Conservation (phyloP, 495 filamentous ascomycete genomes). For the Podospora tetraspora region DNA sequence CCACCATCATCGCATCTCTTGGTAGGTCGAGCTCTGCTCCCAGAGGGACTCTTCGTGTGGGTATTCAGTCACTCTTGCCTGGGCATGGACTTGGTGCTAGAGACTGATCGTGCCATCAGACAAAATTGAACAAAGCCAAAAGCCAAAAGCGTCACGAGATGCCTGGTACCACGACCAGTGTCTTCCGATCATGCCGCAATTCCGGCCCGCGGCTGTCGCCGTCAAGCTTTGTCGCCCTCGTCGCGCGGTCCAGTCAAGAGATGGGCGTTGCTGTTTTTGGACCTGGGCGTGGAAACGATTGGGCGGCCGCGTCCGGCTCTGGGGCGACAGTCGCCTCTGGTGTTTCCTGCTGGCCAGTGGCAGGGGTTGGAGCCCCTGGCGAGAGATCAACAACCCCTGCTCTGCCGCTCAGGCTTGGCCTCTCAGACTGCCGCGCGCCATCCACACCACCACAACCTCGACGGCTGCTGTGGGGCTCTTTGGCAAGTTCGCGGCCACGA, state of each 20-base stretch:
- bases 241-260: neutral
- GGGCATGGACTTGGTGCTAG: neutral
- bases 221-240: neutral
- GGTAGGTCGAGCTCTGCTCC: neutral
- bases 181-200: neutral
- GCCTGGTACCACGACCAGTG: neutral
- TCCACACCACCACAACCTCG: slow-evolving; percentile 3
- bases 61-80: neutral
- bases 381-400: slow-evolving; percentile 6
- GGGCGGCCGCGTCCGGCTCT: slow-evolving; percentile 9
- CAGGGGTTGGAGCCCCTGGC: slow-evolving; percentile 9
- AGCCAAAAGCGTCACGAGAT: neutral
- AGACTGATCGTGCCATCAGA: neutral
- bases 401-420: slow-evolving; percentile 12
- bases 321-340: neutral
- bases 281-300: slow-evolving; percentile 24
- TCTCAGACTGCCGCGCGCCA: slow-evolving; percentile 17
- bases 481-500: neutral
- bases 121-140: neutral
- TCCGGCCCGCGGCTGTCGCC: neutral
- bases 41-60: neutral
- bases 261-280: slow-evolving; percentile 2
- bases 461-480: slow-evolving; percentile 9
- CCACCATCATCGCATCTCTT: slow-evolving; percentile 5
- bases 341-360: slow-evolving; percentile 8